phyloP scores from a whole-genome alignment of 371 early-diverging fungal genomes.

The Lichtheimia hyalospora region DNA sequence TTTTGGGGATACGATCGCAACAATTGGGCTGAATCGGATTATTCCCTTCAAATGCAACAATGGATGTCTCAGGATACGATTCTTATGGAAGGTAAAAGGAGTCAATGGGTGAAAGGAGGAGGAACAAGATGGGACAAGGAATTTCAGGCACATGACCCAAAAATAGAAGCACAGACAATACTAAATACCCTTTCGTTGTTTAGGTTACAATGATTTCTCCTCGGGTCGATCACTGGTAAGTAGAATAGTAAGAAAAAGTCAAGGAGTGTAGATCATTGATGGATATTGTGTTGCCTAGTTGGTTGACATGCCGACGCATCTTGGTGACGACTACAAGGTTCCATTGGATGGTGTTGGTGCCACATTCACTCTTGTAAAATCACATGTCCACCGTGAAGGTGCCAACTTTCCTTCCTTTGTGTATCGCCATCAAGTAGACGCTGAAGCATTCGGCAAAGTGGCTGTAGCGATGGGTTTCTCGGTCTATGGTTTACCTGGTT shows the following conservation, averaged over 20 bases:
- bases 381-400: conserved; percentile 58
- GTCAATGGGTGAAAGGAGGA: too few relatives aligned
- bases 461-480: conserved; percentile 55
- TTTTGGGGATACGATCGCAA: conserved; percentile 53
- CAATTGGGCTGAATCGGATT: conserved; percentile 34
- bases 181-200: not conserved
- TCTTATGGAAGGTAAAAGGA: conserved; percentile 32
- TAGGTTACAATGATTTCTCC: conserved; percentile 7
- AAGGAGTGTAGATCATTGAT: too few relatives aligned
- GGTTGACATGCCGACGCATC: conserved; percentile 46
- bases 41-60: conserved; percentile 48
- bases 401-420: conserved; percentile 55
- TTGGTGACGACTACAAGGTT: conserved; percentile 28
- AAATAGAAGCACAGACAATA: not conserved
- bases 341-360: conserved; percentile 63
- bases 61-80: conserved; percentile 33
- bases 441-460: conserved; percentile 65
- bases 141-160: not conserved
- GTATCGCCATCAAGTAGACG: conserved; percentile 59
- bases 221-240: conserved; percentile 16
- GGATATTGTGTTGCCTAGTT: conserved; percentile 21
- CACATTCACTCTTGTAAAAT: conserved; percentile 56
- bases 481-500: conserved; percentile 52
- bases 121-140: too few relatives aligned
- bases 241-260: not conserved